Evolutionary conservation across 257 asterid genomes (phyloP).

Genomic region (Capsicum chinense): DNA sequence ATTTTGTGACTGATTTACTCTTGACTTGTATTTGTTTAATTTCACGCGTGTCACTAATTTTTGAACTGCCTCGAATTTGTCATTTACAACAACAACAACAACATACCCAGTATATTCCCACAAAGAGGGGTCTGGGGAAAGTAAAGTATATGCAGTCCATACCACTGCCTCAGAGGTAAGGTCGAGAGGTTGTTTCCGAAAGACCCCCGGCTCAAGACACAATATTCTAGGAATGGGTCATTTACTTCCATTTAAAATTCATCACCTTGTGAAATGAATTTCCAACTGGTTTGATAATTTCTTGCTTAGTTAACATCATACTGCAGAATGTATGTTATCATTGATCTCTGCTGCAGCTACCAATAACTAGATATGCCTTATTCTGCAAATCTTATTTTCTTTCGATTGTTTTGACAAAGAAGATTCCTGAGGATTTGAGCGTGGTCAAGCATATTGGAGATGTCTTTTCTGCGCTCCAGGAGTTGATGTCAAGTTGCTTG

Average conservation of each 20-base stretch:
- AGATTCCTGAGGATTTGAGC: conserved; percentile 83
- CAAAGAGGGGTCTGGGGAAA: no score
- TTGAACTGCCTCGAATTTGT: background rate
- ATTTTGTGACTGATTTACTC: conserved; percentile 19
- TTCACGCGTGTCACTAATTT: background rate
- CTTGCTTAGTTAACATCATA: conserved; percentile 8
- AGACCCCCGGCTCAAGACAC: no score
- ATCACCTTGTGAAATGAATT: conserved; percentile 17
- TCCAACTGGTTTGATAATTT: background rate
- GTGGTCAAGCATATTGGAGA: conserved; percentile 67
- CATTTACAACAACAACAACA: background rate
- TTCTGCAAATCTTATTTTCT: conserved; percentile 29
- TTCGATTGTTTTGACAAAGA: conserved; percentile 34
- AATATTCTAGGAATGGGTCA: background rate
- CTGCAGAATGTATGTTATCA: background rate
- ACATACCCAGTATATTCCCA: no score
- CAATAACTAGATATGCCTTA: background rate
- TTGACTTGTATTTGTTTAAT: conserved; percentile 20
- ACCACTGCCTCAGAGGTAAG: no score
- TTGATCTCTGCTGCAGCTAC: conserved; percentile 1
- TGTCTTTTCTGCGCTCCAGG: conserved; percentile 57
- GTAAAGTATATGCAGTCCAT: no score
- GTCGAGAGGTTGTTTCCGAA: no score
- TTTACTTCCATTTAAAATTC: background rate
- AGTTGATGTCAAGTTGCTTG: conserved; percentile 46